phyloP scores from a whole-genome alignment of 352 stramenopile genomes.

The Pythium folliculosum region DNA sequence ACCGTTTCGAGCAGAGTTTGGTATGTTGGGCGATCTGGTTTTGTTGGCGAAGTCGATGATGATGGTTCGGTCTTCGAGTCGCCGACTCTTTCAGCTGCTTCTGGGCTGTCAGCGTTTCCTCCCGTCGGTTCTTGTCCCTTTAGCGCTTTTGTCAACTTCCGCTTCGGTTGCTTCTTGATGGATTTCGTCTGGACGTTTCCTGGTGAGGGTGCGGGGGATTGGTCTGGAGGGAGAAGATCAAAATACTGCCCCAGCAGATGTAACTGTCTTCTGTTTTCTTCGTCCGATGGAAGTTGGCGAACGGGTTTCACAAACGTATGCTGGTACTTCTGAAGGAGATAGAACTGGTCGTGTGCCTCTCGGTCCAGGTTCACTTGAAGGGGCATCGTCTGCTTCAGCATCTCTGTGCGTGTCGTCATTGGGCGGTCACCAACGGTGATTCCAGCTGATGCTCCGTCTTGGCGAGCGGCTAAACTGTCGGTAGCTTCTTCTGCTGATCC shows the following conservation, averaged over 20 bases:
- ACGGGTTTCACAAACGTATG: conserved; percentile 53
- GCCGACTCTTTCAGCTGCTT: background rate
- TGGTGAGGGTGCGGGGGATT: background rate
- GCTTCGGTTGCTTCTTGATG: background rate
- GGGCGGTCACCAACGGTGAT: conserved; percentile 17
- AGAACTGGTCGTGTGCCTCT: conserved; percentile 35
- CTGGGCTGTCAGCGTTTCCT: background rate
- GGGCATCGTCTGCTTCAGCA: conserved; percentile 59
- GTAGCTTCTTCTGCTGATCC: background rate
- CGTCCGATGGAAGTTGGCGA: conserved; percentile 37
- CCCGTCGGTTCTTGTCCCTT: background rate
- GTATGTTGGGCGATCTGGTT: conserved; percentile 22
- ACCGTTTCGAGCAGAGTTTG: conserved; percentile 56
- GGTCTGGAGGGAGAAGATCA: conserved; percentile 38
- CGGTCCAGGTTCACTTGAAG: conserved; percentile 44
- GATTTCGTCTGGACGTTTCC: background rate
- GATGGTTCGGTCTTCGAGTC: background rate
- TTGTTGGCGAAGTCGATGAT: background rate
- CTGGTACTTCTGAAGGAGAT: conserved; percentile 49
- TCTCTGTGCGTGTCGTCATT: conserved; percentile 60
- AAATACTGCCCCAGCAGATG: conserved; percentile 59
- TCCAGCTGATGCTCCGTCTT: background rate
- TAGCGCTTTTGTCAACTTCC: background rate
- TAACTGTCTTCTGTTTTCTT: conserved; percentile 45
- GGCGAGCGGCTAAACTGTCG: background rate